Conservation (phyloP, 164 flowering plant genomes). For the grape (Vitis vinifera) region DNA sequence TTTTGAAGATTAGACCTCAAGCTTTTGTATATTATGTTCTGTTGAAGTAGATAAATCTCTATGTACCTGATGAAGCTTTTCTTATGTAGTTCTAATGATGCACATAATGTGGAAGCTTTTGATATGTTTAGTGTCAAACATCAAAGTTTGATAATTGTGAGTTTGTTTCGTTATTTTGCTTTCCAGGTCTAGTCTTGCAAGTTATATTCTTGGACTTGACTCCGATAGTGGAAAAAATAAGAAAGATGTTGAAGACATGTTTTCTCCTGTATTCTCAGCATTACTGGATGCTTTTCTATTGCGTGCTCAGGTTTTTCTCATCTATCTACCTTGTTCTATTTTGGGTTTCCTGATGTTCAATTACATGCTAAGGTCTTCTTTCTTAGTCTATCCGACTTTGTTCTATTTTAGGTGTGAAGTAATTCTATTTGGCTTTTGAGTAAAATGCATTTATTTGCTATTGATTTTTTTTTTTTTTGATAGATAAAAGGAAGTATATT, state of each 20-base stretch:
- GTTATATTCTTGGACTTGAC: constrained; percentile 67
- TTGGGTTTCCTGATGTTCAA: background rate
- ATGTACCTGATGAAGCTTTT: background rate
- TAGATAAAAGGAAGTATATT: no score
- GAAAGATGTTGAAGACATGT: constrained; percentile 46
- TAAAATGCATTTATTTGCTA: background rate
- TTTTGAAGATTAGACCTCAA: no score
- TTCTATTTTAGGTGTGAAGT: background rate
- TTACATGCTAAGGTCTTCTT: background rate
- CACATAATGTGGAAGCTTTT: background rate
- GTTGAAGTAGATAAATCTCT: background rate
- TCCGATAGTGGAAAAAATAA: constrained; percentile 28
- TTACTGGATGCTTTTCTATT: constrained; percentile 81
- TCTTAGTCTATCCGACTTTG: background rate
- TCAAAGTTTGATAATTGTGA: constrained; percentile 1
- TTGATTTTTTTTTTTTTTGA: background rate
- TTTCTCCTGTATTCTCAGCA: constrained; percentile 67
- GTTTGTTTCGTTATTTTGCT: constrained; percentile 9
- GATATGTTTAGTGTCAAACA: constrained; percentile 1
- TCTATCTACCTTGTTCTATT: background rate
- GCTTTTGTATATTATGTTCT: background rate
- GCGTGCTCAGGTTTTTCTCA: constrained; percentile 77
- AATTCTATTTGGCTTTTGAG: background rate
- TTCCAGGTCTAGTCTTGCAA: constrained; percentile 78
- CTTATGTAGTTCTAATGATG: background rate